A percentile compares a stretch with the other conserved stretches of the same genome.
Evolutionary conservation across 306 rosid species (phyloP).

Genomic region (Quercus aquifolioides): DNA sequence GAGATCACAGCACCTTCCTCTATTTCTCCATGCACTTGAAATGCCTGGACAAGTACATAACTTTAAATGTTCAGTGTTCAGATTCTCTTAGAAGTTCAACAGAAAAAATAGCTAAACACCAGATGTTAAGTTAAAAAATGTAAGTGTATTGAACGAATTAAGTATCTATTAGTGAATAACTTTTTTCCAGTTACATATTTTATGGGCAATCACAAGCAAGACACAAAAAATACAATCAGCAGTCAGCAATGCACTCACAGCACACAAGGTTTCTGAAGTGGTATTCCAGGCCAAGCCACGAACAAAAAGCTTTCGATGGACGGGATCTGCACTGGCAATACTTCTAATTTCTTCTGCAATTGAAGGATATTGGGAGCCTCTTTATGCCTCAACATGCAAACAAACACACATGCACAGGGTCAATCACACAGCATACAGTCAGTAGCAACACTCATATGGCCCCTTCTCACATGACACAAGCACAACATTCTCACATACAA

Average conservation of each 20-base stretch:
- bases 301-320: constrained; percentile 88
- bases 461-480: constrained; percentile 31
- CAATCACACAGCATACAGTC: constrained; percentile 74
- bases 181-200: neutral
- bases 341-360: constrained; percentile 82
- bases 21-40: constrained; percentile 71
- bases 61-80: neutral
- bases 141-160: neutral
- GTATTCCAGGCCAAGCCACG: constrained; percentile 86
- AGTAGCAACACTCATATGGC: constrained; percentile 28
- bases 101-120: neutral
- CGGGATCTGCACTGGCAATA: constrained; percentile 76
- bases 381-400: constrained; percentile 87
- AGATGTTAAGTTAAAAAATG: constrained; percentile 2
- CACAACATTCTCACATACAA: constrained; percentile 25
- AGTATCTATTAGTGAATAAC: constrained; percentile 12
- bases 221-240: constrained; percentile 58
- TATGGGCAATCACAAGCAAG: constrained; percentile 44
- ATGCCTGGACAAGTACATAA: constrained; percentile 46
- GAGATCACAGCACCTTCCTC: constrained; percentile 78
- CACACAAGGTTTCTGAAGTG: constrained; percentile 76
- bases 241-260: constrained; percentile 62
- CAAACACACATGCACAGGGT: constrained; percentile 75
- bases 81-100: neutral
- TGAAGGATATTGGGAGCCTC: constrained; percentile 83